Conservation (phyloP, 306 rosid species). For the Acacia melanoxylon region DNA sequence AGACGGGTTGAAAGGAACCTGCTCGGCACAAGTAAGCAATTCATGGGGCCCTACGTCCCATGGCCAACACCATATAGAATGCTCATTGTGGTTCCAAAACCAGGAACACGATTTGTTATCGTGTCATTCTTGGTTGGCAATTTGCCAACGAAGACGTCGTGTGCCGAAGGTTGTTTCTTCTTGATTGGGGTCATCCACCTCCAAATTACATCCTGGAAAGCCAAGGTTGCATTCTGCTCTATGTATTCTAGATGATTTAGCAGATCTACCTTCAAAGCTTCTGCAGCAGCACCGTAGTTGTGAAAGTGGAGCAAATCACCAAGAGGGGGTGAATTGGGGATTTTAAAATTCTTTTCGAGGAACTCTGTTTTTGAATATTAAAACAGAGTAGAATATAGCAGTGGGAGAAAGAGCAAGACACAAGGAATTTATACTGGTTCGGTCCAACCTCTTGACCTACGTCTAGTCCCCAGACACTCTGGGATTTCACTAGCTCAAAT, state of each 20-base stretch:
- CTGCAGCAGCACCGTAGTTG: constrained; percentile 78
- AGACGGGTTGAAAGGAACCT: constrained; percentile 70
- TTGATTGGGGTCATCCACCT: constrained; percentile 84
- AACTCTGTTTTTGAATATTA: no score
- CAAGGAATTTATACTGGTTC: no score
- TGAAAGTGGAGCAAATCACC: no score
- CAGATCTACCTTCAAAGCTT: constrained; percentile 68
- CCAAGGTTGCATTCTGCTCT: constrained; percentile 96
- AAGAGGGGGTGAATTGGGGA: no score
- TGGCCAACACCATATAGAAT: constrained; percentile 90
- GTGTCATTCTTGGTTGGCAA: constrained; percentile 96
- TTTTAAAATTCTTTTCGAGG: no score
- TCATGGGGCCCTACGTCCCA: constrained; percentile 80
- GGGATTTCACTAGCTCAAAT: no score
- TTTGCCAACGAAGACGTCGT: constrained; percentile 75
- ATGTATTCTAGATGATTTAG: constrained; percentile 84
- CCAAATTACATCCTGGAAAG: constrained; percentile 88
- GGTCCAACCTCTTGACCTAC: no score
- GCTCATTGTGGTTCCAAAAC: constrained; percentile 94
- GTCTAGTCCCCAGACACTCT: no score
- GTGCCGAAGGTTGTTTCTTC: constrained; percentile 85
- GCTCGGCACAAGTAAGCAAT: constrained; percentile 69
- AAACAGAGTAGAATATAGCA: no score
- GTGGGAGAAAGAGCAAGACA: no score
- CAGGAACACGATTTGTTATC: constrained; percentile 63